These are phyloP conservation scores for Apophysomyces sp. DNA, from an alignment of 371 early-diverging fungal genomes.

Conservation along the genomic window DNA sequence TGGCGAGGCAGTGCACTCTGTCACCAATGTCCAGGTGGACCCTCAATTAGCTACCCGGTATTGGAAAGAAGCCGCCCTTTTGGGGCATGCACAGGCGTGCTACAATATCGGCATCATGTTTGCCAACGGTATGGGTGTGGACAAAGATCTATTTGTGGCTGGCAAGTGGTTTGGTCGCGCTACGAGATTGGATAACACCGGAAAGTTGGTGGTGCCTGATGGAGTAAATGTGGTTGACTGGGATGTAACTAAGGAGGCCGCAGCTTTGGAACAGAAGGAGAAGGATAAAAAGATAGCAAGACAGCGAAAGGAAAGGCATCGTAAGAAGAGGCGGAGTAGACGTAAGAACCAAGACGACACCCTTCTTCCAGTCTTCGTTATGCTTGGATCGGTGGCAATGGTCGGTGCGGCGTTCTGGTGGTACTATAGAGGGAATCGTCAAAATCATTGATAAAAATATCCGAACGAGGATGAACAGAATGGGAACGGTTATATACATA, in stretches of 20 bases:
- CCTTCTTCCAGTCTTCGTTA: not conserved
- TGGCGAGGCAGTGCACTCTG: slow-evolving; percentile 37
- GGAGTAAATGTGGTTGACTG: slow-evolving; percentile 41
- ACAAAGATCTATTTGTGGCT: slow-evolving; percentile 33
- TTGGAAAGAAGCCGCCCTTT: slow-evolving; percentile 46
- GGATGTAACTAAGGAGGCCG: slow-evolving; percentile 32
- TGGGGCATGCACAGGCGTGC: slow-evolving; percentile 51
- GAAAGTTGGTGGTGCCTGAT: slow-evolving; percentile 36
- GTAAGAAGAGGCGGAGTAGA: slow-evolving; percentile 24
- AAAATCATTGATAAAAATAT: not conserved
- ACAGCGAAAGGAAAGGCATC: not conserved
- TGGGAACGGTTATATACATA: not conserved
- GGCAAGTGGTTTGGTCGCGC: slow-evolving; percentile 55
- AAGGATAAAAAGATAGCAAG: slow-evolving; percentile 3
- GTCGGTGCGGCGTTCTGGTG: slow-evolving; percentile 37
- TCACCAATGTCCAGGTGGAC: slow-evolving; percentile 31
- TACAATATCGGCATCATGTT: slow-evolving; percentile 49
- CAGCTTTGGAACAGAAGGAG: slow-evolving; percentile 1
- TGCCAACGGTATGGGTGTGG: slow-evolving; percentile 48
- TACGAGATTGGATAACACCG: slow-evolving; percentile 40
- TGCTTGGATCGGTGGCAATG: slow-evolving; percentile 29
- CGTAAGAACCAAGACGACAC: slow-evolving; percentile 10
- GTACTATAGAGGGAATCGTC: slow-evolving; percentile 15
- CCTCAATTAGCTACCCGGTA: slow-evolving; percentile 44
- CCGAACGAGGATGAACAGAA: not conserved